Conservation (phyloP, 1,284 basidiomycete species). For the Ceratobasidium sp. region DNA sequence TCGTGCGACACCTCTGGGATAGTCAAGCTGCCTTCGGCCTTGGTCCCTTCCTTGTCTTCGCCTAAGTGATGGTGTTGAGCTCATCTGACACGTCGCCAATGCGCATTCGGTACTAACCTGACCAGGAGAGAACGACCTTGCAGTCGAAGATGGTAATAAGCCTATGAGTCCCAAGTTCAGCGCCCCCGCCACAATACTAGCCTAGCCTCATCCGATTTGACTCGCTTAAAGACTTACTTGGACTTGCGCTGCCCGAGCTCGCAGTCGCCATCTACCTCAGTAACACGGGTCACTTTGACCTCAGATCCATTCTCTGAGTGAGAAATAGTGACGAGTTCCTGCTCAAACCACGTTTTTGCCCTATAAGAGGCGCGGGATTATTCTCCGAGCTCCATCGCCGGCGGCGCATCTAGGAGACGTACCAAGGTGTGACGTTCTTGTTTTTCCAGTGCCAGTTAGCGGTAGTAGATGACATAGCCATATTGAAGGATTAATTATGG, state of each 20-base stretch:
- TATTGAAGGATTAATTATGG: constrained; percentile 7
- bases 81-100: not conserved
- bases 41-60: constrained; percentile 72
- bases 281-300: constrained; percentile 75
- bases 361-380: constrained; percentile 71
- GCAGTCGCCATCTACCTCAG: constrained; percentile 85
- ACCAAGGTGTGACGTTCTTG: constrained; percentile 61
- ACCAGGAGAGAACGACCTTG: constrained; percentile 81
- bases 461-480: constrained; percentile 70
- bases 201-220: not conserved
- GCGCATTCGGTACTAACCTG: constrained; percentile 65
- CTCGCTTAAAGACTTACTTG: constrained; percentile 67
- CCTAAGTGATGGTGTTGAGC: constrained; percentile 50
- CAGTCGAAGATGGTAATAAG: constrained; percentile 97
- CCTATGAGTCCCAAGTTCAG: constrained; percentile 61
- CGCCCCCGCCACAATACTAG: not conserved
- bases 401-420: not conserved
- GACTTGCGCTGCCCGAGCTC: constrained; percentile 95
- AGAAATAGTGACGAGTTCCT: constrained; percentile 73
- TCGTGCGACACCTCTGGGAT: constrained; percentile 97
- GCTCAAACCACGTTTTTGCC: constrained; percentile 85
- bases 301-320: constrained; percentile 68
- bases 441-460: constrained; percentile 94
- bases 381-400: not conserved
- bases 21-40: constrained; percentile 80